These are phyloP conservation scores for Boletus edulis DNA, from an alignment of 768 basidiomycete species.

Conservation along the genomic window DNA sequence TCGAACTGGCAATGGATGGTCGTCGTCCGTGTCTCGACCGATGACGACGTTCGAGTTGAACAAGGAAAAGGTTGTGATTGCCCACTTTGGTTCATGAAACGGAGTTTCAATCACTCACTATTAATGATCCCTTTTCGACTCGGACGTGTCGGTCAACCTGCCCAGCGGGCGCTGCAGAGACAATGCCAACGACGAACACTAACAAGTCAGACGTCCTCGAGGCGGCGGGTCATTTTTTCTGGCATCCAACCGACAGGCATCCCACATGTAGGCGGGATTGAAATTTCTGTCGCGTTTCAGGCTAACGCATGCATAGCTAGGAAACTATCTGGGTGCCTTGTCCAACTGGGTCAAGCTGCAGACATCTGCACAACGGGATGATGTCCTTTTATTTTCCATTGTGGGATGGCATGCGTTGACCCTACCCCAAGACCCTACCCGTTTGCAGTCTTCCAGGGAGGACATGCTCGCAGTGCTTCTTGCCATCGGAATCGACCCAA, in stretches of 20 bases:
- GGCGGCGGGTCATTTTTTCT: slow-evolving; percentile 62
- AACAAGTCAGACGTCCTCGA: background rate
- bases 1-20: too few species aligned
- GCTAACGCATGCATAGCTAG: slow-evolving; percentile 53
- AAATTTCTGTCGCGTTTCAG: background rate
- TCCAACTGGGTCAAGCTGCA: slow-evolving; percentile 88
- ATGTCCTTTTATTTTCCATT: slow-evolving; percentile 77
- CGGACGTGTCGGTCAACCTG: slow-evolving; percentile 3
- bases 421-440: slow-evolving; percentile 77
- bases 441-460: slow-evolving; percentile 59
- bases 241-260: slow-evolving; percentile 94
- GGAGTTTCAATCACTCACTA: slow-evolving; percentile 28
- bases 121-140: slow-evolving; percentile 16
- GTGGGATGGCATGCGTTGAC: slow-evolving; percentile 96
- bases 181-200: slow-evolving; percentile 3
- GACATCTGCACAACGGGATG: slow-evolving; percentile 50
- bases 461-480: slow-evolving; percentile 83
- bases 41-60: too few species aligned
- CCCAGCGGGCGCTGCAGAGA: slow-evolving; percentile 1
- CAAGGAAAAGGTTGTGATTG: too few species aligned
- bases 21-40: too few species aligned
- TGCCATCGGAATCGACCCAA: slow-evolving; percentile 82
- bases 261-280: slow-evolving; percentile 63
- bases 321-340: slow-evolving; percentile 91
- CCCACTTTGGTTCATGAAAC: slow-evolving; percentile 7